Percentiles rank a stretch among this genome's conserved stretches.
These are phyloP conservation scores for Epipyxis sp. DNA, from an alignment of 108 stramenopile genomes.

Conservation along the genomic window DNA sequence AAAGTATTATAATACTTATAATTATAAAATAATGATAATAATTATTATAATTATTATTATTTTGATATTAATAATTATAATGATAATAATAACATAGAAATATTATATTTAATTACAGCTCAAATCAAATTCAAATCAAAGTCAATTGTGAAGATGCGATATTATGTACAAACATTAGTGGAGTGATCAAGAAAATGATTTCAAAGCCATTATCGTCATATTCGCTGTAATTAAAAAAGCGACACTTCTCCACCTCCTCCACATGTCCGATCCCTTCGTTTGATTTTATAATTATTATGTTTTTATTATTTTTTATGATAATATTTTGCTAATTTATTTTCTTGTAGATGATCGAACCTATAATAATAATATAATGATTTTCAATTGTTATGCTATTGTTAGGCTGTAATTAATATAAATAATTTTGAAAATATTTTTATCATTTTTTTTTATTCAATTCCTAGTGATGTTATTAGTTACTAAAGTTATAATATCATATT, in stretches of 20 bases:
- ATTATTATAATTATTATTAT: neutral
- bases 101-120: too few species aligned
- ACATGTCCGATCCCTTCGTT: neutral
- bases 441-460: neutral
- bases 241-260: neutral
- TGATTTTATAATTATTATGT: neutral
- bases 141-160: conserved; percentile 1
- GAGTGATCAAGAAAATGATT: conserved; percentile 7
- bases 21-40: neutral
- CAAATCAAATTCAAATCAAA: too few species aligned
- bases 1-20: too few species aligned
- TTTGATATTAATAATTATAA: neutral
- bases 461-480: neutral
- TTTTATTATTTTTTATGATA: too few species aligned
- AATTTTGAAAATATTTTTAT: neutral
- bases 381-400: too few species aligned
- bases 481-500: neutral
- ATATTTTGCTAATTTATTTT: too few species aligned
- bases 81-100: neutral
- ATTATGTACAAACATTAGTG: neutral
- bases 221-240: too few species aligned
- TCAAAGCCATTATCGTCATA: neutral
- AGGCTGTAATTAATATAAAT: neutral
- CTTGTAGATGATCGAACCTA: too few species aligned
- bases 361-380: too few species aligned